Evolutionary conservation across 768 basidiomycete genomes (phyloP), one percentile per base, ranked within the genome.

Genomic region (Mycena latifolia): DNA sequence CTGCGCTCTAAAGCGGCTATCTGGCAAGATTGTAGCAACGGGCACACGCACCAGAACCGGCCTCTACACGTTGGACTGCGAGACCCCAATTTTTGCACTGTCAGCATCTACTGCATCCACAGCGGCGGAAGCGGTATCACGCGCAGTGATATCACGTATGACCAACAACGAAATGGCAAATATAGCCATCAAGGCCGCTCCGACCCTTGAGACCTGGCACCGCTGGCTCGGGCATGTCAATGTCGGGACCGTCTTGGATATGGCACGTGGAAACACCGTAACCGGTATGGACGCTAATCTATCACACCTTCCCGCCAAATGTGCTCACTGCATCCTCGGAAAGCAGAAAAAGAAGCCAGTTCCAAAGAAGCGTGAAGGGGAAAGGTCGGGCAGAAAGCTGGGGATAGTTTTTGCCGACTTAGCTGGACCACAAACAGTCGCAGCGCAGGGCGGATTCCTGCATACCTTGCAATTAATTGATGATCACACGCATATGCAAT

Each of bases 311-410:
- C 56, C 45, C 3, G 24, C 56, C 45, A 57, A 46, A 57, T 57
- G 55, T 20, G 55, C 55, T 57, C 28, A 47, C 45, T 57, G 55
- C 43, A 46, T 57, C 31, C 55, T 57, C 29, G n/a, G 55, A 7
- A 57, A 57, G 15, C 55, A 57, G 55, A 57, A 57, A 46, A 57
- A 57, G 28, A 57, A 57, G 22, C 55, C 55, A 5, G 18, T 57
- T 46, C 55, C 37, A 22, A 57, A 57, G n/a, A 46, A 47, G 43
- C 55, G 43, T 57, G 41, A 35, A 33, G 43, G 47, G 47, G 25
- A 10, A 14, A 25, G 47, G 47, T 48, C 12, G 47, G 27, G 25
- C 18, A 43, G 35, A 25, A 54, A 54, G 53, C 37, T 31, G 57
- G 2, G 39, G 53, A 54, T 39, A 15, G 53, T 54, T 4, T 54